Conservation (phyloP, 2,329 filamentous ascomycete genomes). For the Phaeosphaeria sp. region DNA sequence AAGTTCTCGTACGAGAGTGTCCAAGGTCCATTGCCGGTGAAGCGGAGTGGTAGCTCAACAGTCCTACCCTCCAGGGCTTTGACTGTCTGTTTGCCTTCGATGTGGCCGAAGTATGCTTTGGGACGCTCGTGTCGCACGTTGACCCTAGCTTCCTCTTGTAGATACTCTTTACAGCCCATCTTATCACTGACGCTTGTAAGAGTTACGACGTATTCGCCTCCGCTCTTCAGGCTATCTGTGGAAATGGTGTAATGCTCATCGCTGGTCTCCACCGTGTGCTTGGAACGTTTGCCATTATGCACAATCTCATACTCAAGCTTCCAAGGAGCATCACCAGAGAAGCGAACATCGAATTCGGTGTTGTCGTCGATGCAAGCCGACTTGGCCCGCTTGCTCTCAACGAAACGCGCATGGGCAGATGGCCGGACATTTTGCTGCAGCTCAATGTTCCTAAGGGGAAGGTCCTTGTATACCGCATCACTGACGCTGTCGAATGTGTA, state of each 20-base stretch:
- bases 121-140: constrained; percentile 88
- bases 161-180: constrained; percentile 82
- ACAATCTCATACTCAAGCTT: constrained; percentile 90
- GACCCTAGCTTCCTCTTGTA: constrained; percentile 86
- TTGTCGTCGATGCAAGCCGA: constrained; percentile 84
- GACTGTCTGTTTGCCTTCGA: constrained; percentile 79
- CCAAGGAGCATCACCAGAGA: constrained; percentile 86
- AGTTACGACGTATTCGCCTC: constrained; percentile 88
- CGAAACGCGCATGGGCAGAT: constrained; percentile 77
- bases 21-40: constrained; percentile 89
- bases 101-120: constrained; percentile 80
- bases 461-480: constrained; percentile 78
- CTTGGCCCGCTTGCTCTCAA: constrained; percentile 63
- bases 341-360: constrained; percentile 73
- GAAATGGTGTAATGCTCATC: constrained; percentile 71
- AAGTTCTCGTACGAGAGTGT: constrained; percentile 75
- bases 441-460: constrained; percentile 59
- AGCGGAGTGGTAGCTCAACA: constrained; percentile 78
- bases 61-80: constrained; percentile 77
- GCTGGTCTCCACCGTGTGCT: constrained; percentile 70
- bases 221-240: constrained; percentile 75
- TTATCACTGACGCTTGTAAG: constrained; percentile 86
- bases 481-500: constrained; percentile 84
- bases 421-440: constrained; percentile 93
- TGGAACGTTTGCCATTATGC: constrained; percentile 83